A percentile compares a stretch with the other conserved stretches of the same genome.
These are phyloP conservation scores for Globisporangium alternatum DNA, from an alignment of 352 stramenopile genomes.

Conservation along the genomic window DNA sequence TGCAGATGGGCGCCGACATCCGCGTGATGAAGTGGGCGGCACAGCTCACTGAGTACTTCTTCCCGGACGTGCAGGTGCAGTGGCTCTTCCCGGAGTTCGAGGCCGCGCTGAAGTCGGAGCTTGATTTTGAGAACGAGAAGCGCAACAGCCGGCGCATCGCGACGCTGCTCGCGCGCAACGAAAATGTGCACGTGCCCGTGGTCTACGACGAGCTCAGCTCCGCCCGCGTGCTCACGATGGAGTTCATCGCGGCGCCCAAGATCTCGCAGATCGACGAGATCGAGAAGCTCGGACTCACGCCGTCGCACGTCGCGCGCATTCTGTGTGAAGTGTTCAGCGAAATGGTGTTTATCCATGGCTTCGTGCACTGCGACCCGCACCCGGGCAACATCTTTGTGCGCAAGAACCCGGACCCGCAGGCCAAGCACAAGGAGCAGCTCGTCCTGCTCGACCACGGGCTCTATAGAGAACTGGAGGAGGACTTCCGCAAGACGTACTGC, in stretches of 20 bases:
- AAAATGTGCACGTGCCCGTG: constrained; percentile 74
- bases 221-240: constrained; percentile 94
- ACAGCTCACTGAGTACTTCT: constrained; percentile 71
- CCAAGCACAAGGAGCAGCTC: constrained; percentile 79
- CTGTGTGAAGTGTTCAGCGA: constrained; percentile 93
- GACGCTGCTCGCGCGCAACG: constrained; percentile 50
- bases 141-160: constrained; percentile 71
- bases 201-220: constrained; percentile 87
- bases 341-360: constrained; percentile 94
- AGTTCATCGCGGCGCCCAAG: constrained; percentile 95
- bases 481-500: constrained; percentile 94
- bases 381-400: constrained; percentile 93
- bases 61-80: constrained; percentile 89
- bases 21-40: constrained; percentile 66
- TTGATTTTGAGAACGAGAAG: constrained; percentile 87
- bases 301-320: constrained; percentile 76
- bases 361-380: constrained; percentile 97
- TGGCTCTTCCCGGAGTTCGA: constrained; percentile 98
- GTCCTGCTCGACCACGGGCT: constrained; percentile 97
- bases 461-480: constrained; percentile 91
- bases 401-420: constrained; percentile 41
- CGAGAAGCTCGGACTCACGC: constrained; percentile 67
- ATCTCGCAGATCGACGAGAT: constrained; percentile 91
- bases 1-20: constrained; percentile 77
- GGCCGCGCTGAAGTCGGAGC: constrained; percentile 58